Conservation (phyloP, 169 alveolate genomes). For the Plasmodium vivax region DNA sequence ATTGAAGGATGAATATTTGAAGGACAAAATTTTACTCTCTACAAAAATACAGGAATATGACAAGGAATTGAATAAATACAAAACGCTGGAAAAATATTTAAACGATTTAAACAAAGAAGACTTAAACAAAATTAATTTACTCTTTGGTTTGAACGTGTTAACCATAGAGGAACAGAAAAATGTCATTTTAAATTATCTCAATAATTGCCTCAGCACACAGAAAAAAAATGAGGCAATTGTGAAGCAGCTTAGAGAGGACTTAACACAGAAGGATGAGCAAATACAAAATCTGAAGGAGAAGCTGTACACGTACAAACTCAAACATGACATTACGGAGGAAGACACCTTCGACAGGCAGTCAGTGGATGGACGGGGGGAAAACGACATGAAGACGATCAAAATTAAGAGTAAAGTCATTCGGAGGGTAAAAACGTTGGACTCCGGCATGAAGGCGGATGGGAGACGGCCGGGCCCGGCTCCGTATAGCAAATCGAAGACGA, state of each 20-base stretch:
- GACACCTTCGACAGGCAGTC: background rate
- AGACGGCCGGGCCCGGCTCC: background rate
- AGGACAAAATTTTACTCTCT: constrained; percentile 47
- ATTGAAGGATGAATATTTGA: constrained; percentile 66
- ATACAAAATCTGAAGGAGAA: constrained; percentile 48
- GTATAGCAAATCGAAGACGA: constrained; percentile 12
- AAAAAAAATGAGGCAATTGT: constrained; percentile 22
- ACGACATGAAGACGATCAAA: background rate
- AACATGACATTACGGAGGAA: constrained; percentile 17
- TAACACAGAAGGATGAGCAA: constrained; percentile 20
- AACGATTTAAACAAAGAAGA: constrained; percentile 65
- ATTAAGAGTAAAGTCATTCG: constrained; percentile 63
- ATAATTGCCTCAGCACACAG: constrained; percentile 1
- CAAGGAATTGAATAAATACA: constrained; percentile 62
- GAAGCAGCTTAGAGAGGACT: constrained; percentile 26
- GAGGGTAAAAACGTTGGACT: constrained; percentile 25
- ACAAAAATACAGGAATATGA: constrained; percentile 71
- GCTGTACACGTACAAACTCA: constrained; percentile 25
- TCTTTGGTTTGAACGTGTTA: constrained; percentile 50
- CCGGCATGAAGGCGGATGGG: constrained; percentile 2
- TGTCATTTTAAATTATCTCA: constrained; percentile 47
- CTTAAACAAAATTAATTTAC: constrained; percentile 31
- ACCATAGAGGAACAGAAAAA: constrained; percentile 53
- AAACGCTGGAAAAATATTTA: constrained; percentile 44
- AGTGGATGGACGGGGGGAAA: constrained; percentile 13